Evolutionary conservation across 2,329 filamentous ascomycete genomes (phyloP).

Genomic region (Exophiala mesophila): DNA sequence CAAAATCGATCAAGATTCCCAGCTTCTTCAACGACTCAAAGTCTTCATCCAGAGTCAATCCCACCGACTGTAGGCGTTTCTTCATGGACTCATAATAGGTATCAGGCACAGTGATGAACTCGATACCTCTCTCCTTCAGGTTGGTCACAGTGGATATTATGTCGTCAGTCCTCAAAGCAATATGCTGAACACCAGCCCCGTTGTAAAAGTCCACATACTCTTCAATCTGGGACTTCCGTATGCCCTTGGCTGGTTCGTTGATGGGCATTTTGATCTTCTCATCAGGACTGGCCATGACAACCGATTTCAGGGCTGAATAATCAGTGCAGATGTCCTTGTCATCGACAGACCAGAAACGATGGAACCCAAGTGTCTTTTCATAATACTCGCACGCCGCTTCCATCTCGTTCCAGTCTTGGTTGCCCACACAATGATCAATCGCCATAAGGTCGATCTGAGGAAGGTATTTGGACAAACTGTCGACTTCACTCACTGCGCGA

Average conservation of each 20-base stretch:
- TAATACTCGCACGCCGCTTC: conserved; percentile 65
- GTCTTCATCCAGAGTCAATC: conserved; percentile 65
- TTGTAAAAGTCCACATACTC: conserved; percentile 89
- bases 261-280: conserved; percentile 95
- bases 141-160: conserved; percentile 74
- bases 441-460: conserved; percentile 64
- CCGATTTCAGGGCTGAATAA: conserved; percentile 79
- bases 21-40: conserved; percentile 70
- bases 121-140: conserved; percentile 78
- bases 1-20: conserved; percentile 91
- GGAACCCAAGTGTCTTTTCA: conserved; percentile 83
- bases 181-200: conserved; percentile 87
- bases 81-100: conserved; percentile 81
- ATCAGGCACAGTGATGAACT: conserved; percentile 85
- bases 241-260: conserved; percentile 87
- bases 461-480: conserved; percentile 46
- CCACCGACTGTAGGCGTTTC: conserved; percentile 61
- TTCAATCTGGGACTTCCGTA: conserved; percentile 90
- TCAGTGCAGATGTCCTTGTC: conserved; percentile 90
- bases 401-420: conserved; percentile 94
- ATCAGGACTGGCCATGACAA: conserved; percentile 85
- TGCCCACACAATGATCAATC: conserved; percentile 96
- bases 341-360: conserved; percentile 96
- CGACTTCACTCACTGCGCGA: conserved; percentile 46
- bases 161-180: conserved; percentile 75